Evolutionary conservation across 2,329 filamentous ascomycete species (phyloP), one percentile per base, ranked within the genome.

Genomic region (Cordyceps militaris): DNA sequence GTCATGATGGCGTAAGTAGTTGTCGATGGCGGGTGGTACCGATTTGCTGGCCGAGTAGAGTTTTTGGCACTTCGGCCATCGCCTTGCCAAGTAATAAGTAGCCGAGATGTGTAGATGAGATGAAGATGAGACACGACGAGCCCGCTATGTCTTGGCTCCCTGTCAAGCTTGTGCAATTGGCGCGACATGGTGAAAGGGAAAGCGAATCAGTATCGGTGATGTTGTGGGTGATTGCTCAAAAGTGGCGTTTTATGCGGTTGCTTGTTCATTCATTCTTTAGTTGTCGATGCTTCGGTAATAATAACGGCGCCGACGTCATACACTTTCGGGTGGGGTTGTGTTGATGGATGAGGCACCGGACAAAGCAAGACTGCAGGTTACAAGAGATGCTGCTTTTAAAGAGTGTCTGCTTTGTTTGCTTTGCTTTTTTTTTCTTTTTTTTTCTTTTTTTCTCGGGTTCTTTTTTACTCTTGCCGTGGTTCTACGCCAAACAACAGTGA

Each of bases 231-330:
- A 1, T 11, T 24, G 28, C 28, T 13, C 2, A 40, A 40, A 30
- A 21, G 4, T n/a, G n/a, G n/a, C 21, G 36, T 32, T 28, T 24
- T 24, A 11, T 34, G 13, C 23, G 7, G 21, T 44, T 36, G 51
- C 19, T 19, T 21, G 16, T 9, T n/a, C n/a, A n/a, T n/a, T n/a
- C n/a, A n/a, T n/a, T 32, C n/a, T 32, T 11, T 19, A 21, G 19
- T 28, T 19, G 19, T 50, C 48, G 16, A 40, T 9, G 16, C 13
- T 14, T 36, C 23, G n/a, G 38, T n/a, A n/a, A n/a, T n/a, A n/a
- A 13, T 24, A 53, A 43, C 38, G 50, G 50, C 51, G 51, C 51
- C 51, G 51, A 54, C 51, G 51, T 54, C 51, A 54, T 54, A 54
- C 51, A 46, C 40, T 54, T 54, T 34, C 0, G n/a, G 50, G 36